These are phyloP conservation scores for Aplosporella prunicola DNA, from an alignment of 2,329 filamentous ascomycete species.

Conservation along the genomic window DNA sequence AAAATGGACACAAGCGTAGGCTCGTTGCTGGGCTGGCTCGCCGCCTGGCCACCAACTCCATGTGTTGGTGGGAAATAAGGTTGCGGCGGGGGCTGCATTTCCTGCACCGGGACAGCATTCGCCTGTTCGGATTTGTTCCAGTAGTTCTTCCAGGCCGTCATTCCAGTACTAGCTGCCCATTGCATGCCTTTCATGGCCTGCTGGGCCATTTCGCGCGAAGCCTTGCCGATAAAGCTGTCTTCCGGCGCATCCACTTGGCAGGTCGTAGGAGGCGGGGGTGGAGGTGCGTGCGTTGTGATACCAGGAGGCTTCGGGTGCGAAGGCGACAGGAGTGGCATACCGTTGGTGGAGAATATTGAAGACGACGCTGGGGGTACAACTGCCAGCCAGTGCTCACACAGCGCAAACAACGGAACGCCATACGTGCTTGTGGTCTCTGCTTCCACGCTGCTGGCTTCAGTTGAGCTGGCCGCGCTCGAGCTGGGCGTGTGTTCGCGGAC, in stretches of 20 bases:
- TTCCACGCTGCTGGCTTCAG: slow-evolving; percentile 25
- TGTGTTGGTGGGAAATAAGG: slow-evolving; percentile 68
- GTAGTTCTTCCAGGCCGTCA: slow-evolving; percentile 71
- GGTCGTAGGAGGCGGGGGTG: slow-evolving; percentile 57
- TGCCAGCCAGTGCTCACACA: slow-evolving; percentile 67
- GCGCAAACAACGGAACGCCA: slow-evolving; percentile 57
- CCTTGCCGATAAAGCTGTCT: slow-evolving; percentile 63
- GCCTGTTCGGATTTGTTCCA: slow-evolving; percentile 53
- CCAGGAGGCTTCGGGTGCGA: slow-evolving; percentile 47
- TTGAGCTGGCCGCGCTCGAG: slow-evolving; percentile 27
- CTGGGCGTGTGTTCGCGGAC: slow-evolving; percentile 28
- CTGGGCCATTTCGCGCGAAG: slow-evolving; percentile 71
- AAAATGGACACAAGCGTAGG: slow-evolving; percentile 66
- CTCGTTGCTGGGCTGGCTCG: slow-evolving; percentile 47
- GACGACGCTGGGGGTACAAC: slow-evolving; percentile 66
- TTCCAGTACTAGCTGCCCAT: slow-evolving; percentile 68
- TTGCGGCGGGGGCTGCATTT: slow-evolving; percentile 25
- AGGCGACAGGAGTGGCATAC: slow-evolving; percentile 45
- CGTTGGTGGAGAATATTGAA: slow-evolving; percentile 60
- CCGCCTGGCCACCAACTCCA: slow-evolving; percentile 48
- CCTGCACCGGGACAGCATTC: not conserved
- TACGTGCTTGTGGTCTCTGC: slow-evolving; percentile 26
- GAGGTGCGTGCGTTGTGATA: slow-evolving; percentile 52
- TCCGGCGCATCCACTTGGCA: slow-evolving; percentile 64
- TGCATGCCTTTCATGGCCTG: slow-evolving; percentile 65